A percentile compares a stretch with the other conserved stretches of the same genome.
These are phyloP conservation scores for Microcera coccophila DNA, from an alignment of 2,329 filamentous ascomycete genomes.

Conservation along the genomic window DNA sequence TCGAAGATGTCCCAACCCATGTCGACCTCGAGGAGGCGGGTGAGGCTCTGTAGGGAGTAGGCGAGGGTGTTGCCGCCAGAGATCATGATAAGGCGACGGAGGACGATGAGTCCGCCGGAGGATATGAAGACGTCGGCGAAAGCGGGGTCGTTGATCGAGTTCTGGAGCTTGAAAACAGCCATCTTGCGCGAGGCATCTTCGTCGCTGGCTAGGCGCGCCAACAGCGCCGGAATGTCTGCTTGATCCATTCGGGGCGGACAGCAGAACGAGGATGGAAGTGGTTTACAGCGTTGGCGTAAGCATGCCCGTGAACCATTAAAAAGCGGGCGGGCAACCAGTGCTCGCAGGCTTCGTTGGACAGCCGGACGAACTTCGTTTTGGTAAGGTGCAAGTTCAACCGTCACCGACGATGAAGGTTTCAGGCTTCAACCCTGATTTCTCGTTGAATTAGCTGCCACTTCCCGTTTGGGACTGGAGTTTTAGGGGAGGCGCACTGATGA, in stretches of 20 bases:
- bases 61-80: constrained; percentile 91
- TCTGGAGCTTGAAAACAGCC: constrained; percentile 97
- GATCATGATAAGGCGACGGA: constrained; percentile 78
- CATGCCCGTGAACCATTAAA: constrained; percentile 12
- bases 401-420: too few relatives aligned
- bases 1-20: constrained; percentile 95
- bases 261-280: constrained; percentile 5
- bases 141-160: constrained; percentile 88
- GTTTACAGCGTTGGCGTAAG: constrained; percentile 3
- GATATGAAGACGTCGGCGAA: constrained; percentile 96
- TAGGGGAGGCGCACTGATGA: constrained; percentile 14
- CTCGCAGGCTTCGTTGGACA: background rate
- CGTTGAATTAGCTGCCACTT: constrained; percentile 17
- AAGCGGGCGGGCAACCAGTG: background rate
- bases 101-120: constrained; percentile 75
- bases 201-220: constrained; percentile 61
- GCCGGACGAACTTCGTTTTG: background rate
- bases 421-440: background rate
- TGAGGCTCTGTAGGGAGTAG: constrained; percentile 87
- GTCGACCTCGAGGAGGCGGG: constrained; percentile 85
- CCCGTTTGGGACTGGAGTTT: constrained; percentile 14
- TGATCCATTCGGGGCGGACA: constrained; percentile 49
- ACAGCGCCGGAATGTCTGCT: constrained; percentile 62
- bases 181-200: constrained; percentile 95
- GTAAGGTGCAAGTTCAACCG: too few relatives aligned